Percentiles rank a stretch among this genome's conserved stretches.
Evolutionary conservation across 169 alveolate species (phyloP).

Genomic region (Plasmodium falciparum): DNA sequence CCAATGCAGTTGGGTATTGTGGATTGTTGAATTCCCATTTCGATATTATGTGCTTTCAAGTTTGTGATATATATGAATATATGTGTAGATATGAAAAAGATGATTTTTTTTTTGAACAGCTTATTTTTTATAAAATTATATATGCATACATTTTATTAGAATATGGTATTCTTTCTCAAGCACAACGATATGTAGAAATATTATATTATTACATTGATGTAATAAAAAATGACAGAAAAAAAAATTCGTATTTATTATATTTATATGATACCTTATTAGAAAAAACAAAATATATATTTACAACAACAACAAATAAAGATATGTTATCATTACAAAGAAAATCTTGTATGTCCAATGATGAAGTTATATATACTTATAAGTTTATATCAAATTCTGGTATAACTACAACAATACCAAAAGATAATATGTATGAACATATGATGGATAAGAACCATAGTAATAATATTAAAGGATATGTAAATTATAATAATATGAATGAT

Average conservation of each 20-base stretch:
- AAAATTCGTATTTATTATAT: conserved; percentile 17
- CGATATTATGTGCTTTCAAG: conserved; percentile 46
- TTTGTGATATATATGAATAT: conserved; percentile 50
- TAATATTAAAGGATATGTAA: too few relatives aligned
- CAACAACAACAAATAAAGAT: background rate
- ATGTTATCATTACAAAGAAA: background rate
- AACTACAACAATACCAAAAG: too few relatives aligned
- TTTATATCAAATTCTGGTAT: background rate
- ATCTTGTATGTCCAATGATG: background rate
- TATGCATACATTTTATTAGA: conserved; percentile 42
- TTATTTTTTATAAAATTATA: conserved; percentile 25
- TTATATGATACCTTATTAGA: conserved; percentile 32
- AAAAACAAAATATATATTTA: conserved; percentile 24
- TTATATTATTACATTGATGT: conserved; percentile 66
- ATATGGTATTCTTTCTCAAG: conserved; percentile 40
- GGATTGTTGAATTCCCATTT: background rate
- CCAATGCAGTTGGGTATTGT: too few relatives aligned
- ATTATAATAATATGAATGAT: too few relatives aligned
- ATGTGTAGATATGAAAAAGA: conserved; percentile 30
- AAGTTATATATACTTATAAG: conserved; percentile 11
- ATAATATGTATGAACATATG: too few relatives aligned
- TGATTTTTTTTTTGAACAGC: conserved; percentile 47
- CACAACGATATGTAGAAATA: conserved; percentile 44
- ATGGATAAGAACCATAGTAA: too few relatives aligned
- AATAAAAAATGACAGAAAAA: conserved; percentile 51